phyloP scores from a whole-genome alignment of 495 filamentous ascomycete genomes.

The Lepidopterella palustris region DNA sequence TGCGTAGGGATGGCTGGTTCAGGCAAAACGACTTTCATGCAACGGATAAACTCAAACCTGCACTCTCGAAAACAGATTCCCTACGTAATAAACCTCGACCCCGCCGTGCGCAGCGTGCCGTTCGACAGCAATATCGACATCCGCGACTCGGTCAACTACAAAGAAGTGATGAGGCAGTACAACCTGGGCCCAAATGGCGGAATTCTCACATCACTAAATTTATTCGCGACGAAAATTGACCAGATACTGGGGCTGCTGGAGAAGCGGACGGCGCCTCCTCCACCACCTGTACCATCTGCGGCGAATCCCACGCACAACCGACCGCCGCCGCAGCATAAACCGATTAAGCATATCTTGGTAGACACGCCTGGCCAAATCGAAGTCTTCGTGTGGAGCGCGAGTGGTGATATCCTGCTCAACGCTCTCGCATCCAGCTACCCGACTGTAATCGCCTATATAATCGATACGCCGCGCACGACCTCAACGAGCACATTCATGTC shows the following conservation, averaged over 20 bases:
- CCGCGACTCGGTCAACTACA: conserved; percentile 97
- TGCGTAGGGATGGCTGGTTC: conserved; percentile 98
- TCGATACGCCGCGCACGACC: conserved; percentile 88
- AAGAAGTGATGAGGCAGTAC: conserved; percentile 99
- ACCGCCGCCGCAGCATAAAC: conserved; percentile 48
- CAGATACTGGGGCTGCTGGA: conserved; percentile 85
- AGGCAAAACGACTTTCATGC: conserved; percentile 98
- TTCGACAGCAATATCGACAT: conserved; percentile 98
- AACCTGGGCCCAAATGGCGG: conserved; percentile 96
- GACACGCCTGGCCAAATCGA: conserved; percentile 98
- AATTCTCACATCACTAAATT: conserved; percentile 92
- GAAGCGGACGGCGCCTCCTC: conserved; percentile 53
- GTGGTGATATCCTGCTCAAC: conserved; percentile 86
- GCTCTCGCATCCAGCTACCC: conserved; percentile 88
- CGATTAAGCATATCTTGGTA: conserved; percentile 77
- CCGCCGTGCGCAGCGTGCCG: conserved; percentile 89
- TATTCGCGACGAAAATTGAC: conserved; percentile 96
- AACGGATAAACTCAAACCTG: conserved; percentile 86
- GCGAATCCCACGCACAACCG: conserved; percentile 50
- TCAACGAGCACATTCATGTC: conserved; percentile 97
- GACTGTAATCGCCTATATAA: conserved; percentile 93
- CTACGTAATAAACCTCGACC: conserved; percentile 96
- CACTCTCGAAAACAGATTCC: conserved; percentile 60
- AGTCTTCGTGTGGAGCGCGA: conserved; percentile 96
- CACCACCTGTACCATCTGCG: conserved; percentile 52